Evolutionary conservation across 2,329 filamentous ascomycete species (phyloP).

Genomic region (Diaporthe ilicicola): DNA sequence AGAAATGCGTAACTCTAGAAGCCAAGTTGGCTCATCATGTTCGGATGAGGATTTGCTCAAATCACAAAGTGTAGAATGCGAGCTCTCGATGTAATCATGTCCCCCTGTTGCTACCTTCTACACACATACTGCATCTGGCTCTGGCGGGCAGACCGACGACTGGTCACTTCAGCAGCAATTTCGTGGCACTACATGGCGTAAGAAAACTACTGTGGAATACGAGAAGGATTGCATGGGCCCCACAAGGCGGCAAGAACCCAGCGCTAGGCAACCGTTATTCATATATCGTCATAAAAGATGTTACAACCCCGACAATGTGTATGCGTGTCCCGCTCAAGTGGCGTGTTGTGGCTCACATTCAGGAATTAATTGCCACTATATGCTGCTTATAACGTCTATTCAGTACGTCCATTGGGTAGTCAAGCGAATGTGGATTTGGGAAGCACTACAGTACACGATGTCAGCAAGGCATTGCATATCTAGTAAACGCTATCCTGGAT

Average conservation of each 20-base stretch:
- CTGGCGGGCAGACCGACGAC: background rate
- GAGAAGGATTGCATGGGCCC: constrained; percentile 15
- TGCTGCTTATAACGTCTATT: too few relatives aligned
- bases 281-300: background rate
- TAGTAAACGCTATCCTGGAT: too few relatives aligned
- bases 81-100: too few relatives aligned
- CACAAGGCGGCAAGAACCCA: background rate
- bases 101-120: too few relatives aligned
- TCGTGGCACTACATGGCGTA: background rate
- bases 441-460: background rate
- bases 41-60: too few relatives aligned
- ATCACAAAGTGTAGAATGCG: too few relatives aligned
- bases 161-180: background rate
- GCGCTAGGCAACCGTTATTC: background rate
- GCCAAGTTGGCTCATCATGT: too few relatives aligned
- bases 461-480: background rate
- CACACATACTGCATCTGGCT: too few relatives aligned
- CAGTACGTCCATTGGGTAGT: background rate
- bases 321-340: background rate
- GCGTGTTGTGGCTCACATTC: background rate
- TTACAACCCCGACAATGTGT: background rate
- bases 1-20: too few relatives aligned
- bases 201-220: background rate
- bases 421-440: background rate
- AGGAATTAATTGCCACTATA: background rate